These are phyloP conservation scores for Plasmopara viticola DNA, from an alignment of 352 stramenopile species.

Conservation along the genomic window DNA sequence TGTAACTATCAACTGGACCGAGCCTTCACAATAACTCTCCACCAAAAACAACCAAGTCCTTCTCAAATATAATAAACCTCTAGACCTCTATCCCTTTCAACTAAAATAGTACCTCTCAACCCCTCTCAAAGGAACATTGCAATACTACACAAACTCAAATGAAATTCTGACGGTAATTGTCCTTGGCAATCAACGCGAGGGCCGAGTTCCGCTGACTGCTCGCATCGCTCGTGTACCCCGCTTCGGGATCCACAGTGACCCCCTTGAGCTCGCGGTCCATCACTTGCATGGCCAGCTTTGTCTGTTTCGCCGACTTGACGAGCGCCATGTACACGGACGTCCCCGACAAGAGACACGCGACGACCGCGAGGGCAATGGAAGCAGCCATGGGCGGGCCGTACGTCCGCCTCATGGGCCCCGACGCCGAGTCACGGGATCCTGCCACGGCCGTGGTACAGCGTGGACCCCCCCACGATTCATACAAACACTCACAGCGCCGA, in stretches of 20 bases:
- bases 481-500: conserved; percentile 37
- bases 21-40: too few relatives aligned
- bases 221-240: not conserved
- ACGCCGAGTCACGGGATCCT: conserved; percentile 5
- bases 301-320: conserved; percentile 9
- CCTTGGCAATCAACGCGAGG: conserved; percentile 12
- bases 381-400: conserved; percentile 37
- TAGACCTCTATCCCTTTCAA: too few relatives aligned
- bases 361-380: conserved; percentile 23
- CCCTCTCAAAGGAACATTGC: too few relatives aligned
- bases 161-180: conserved; percentile 47
- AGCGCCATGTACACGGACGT: conserved; percentile 24
- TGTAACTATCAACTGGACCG: too few relatives aligned
- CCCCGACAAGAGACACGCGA: conserved; percentile 26
- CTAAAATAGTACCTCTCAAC: too few relatives aligned
- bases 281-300: conserved; percentile 15
- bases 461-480: conserved; percentile 44
- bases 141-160: conserved; percentile 20
- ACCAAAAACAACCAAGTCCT: too few relatives aligned
- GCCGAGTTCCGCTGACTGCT: not conserved
- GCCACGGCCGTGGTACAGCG: conserved; percentile 42
- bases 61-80: too few relatives aligned
- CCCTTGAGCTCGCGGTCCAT: conserved; percentile 10
- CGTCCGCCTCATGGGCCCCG: conserved; percentile 7
- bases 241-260: conserved; percentile 2